Conservation (phyloP, 371 early-diverging fungal genomes). For the Mucor circinelloides region DNA sequence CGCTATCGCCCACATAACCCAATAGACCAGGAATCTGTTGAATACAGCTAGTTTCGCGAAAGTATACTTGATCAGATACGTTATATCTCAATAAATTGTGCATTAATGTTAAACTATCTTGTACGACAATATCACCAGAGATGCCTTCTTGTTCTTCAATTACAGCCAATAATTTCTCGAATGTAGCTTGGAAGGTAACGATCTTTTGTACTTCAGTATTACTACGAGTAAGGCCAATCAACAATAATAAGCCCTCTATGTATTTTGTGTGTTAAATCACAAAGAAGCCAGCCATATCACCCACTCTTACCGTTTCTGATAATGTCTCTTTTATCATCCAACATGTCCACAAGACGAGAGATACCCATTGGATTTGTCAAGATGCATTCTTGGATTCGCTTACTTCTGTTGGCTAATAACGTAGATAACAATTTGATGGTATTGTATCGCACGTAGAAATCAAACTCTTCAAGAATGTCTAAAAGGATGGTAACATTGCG, state of each 20-base stretch:
- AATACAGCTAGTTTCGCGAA: constrained; percentile 94
- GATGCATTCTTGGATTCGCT: constrained; percentile 81
- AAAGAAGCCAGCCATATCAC: neutral
- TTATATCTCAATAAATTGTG: constrained; percentile 92
- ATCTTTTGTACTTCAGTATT: constrained; percentile 98
- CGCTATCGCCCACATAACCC: constrained; percentile 63
- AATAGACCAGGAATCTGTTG: constrained; percentile 79
- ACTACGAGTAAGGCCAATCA: constrained; percentile 85
- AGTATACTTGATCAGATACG: constrained; percentile 94
- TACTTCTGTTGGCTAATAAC: constrained; percentile 65
- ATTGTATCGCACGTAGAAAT: constrained; percentile 92
- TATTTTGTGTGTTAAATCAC: neutral
- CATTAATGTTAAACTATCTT: constrained; percentile 92
- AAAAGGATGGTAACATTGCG: constrained; percentile 78
- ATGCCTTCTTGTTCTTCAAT: constrained; percentile 92
- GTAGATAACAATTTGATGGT: constrained; percentile 83
- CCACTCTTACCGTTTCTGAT: constrained; percentile 85
- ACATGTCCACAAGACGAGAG: constrained; percentile 87
- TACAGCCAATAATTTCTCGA: constrained; percentile 86
- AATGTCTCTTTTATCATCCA: constrained; percentile 91
- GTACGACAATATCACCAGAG: constrained; percentile 93
- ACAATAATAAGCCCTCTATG: constrained; percentile 86
- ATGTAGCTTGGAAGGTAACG: constrained; percentile 96
- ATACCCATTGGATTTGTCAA: constrained; percentile 91
- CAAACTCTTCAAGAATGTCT: constrained; percentile 86